Base-by-base conservation (phyloP, 305 asterid genomes). In the Plantago lanceolata region DNA sequence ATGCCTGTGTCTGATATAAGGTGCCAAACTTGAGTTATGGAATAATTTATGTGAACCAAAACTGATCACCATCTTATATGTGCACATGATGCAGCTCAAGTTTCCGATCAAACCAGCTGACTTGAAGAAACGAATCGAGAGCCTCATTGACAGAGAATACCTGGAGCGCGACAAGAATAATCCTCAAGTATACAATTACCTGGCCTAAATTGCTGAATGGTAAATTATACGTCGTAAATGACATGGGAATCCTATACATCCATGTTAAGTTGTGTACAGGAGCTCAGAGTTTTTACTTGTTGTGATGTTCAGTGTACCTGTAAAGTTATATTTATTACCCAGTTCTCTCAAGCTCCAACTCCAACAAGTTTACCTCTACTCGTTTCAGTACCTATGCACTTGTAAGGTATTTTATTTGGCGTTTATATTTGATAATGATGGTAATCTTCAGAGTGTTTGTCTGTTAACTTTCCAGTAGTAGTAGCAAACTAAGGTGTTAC, bases 61-160 rank as follows among this genome's bases (percentile, higher is more conserved):
- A 37, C 64, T 59, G 64, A 59, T 19, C 45, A 3, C 40, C 19
- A 6, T 58, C 15, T 59, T 43, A 6, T 40, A 18, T 75, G 56
- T 70, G 28, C 28, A 67, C 60, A 51, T 29, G 48, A 51, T 57
- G 71, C 97, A 93, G 96, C 92, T 90, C 61, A 85, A 90, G 76
- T 89, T 93, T 63, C 99, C 97, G 7, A 88, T 90, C 73, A 93
- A 89, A 78, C 99, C 97, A 33, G 90, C 90, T 0, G 97, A 93
- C 76, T 73, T 93, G 87, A 93, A 93, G 96, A 93, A 93, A 73
- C 73, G 99, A 77, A 93, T 93, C 56, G 99, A 89, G 74, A 87
- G 96, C 76, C 89, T 93, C 63, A 93, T 93, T 44, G 99, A 93
- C 66, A 73, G 99, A 74, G 98, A 92, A 74, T 92, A 85, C 68